A percentile compares a stretch with the other conserved stretches of the same genome.
Conservation (phyloP, 768 basidiomycete genomes). For the Piloderma croceum region DNA sequence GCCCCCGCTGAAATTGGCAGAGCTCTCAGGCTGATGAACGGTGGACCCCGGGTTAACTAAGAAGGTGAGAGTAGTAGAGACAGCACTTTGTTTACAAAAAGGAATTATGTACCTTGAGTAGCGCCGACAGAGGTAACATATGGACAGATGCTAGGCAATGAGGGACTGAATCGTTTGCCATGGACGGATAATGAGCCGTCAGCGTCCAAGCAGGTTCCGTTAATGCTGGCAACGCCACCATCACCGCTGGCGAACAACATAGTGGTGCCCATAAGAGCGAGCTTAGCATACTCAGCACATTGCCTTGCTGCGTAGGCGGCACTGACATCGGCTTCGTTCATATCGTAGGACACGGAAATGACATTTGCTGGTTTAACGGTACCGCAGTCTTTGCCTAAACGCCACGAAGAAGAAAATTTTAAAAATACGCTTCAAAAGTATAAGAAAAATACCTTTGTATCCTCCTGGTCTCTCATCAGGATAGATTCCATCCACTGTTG, state of each 20-base stretch:
- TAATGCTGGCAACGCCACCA: conserved; percentile 33
- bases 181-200: conserved; percentile 27
- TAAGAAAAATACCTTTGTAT: too few relatives aligned
- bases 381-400: background rate
- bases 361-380: conserved; percentile 19
- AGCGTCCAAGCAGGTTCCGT: conserved; percentile 32
- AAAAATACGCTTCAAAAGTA: too few relatives aligned
- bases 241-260: conserved; percentile 39
- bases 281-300: conserved; percentile 44
- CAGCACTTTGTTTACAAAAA: too few relatives aligned
- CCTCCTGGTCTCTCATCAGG: conserved; percentile 27
- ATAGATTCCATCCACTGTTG: conserved; percentile 27
- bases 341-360: conserved; percentile 36
- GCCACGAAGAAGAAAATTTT: too few relatives aligned
- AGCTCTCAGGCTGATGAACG: conserved; percentile 25
- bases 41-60: conserved; percentile 31
- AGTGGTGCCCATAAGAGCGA: conserved; percentile 45
- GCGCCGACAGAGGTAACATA: conserved; percentile 44
- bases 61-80: too few relatives aligned
- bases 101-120: too few relatives aligned
- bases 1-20: conserved; percentile 27
- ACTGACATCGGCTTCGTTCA: conserved; percentile 33
- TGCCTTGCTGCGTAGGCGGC: conserved; percentile 34
- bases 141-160: conserved; percentile 41
- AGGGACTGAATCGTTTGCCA: conserved; percentile 38